A percentile compares a stretch with the other conserved stretches of the same genome.
Evolutionary conservation across 192 early-diverging fungal genomes (phyloP).

Genomic region (Chytriomyces sp.): DNA sequence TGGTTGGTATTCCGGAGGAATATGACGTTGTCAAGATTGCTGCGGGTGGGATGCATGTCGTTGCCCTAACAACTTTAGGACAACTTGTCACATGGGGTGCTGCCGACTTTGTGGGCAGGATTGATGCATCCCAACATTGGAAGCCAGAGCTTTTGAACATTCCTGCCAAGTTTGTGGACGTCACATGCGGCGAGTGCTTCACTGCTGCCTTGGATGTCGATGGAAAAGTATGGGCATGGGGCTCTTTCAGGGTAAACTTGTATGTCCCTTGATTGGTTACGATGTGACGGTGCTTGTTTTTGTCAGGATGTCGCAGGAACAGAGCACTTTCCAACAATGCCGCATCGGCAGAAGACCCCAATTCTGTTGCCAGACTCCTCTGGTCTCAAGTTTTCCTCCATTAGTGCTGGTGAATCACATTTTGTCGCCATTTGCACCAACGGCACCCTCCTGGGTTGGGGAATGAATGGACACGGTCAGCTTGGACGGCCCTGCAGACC

Average conservation of each 20-base stretch:
- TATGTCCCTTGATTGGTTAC: too few relatives aligned
- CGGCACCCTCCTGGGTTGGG: slow-evolving; percentile 23
- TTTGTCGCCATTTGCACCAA: slow-evolving; percentile 12
- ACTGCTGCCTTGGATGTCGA: slow-evolving; percentile 9
- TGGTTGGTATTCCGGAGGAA: slow-evolving; percentile 1
- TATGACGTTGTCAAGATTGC: slow-evolving; percentile 7
- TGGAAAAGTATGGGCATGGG: slow-evolving; percentile 32
- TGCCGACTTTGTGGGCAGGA: slow-evolving; percentile 23
- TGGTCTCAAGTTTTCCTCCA: background rate
- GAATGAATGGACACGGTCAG: slow-evolving; percentile 26
- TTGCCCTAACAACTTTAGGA: slow-evolving; percentile 9
- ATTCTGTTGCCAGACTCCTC: background rate
- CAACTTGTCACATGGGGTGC: slow-evolving; percentile 25
- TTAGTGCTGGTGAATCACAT: slow-evolving; percentile 32
- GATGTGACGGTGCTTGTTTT: background rate
- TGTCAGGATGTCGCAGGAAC: background rate
- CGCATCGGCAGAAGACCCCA: background rate
- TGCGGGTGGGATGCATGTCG: slow-evolving; percentile 25
- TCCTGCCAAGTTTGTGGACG: background rate
- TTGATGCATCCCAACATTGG: background rate
- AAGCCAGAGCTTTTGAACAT: slow-evolving; percentile 1
- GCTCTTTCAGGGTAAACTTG: slow-evolving; percentile 16
- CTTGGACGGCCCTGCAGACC: slow-evolving; percentile 13
- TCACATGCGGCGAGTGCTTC: slow-evolving; percentile 29
- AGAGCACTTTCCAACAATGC: background rate